A percentile compares a stretch with the other conserved stretches of the same genome.
Conservation (phyloP, 768 basidiomycete species). For the Suillus cothurnatus region DNA sequence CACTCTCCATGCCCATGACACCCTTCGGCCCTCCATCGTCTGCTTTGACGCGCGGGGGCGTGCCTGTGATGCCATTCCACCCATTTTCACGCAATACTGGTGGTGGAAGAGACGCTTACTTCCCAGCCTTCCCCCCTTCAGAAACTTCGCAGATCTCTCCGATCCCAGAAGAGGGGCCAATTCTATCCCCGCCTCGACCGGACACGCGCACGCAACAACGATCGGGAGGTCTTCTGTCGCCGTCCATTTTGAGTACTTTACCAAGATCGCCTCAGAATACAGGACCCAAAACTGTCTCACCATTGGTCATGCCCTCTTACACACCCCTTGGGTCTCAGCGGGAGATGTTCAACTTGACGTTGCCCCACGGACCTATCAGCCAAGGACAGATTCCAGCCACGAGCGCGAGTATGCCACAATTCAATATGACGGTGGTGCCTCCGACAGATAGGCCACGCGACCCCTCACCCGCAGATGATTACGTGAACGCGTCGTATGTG, state of each 20-base stretch:
- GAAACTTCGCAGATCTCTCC: not conserved
- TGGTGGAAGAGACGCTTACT: not conserved
- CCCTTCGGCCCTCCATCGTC: slow-evolving; percentile 1
- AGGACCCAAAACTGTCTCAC: not conserved
- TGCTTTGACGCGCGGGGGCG: not conserved
- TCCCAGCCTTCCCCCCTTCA: not conserved
- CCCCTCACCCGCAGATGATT: slow-evolving; percentile 68
- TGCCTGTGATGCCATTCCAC: not conserved
- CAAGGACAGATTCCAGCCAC: not conserved
- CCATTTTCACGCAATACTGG: not conserved
- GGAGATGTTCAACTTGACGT: not conserved
- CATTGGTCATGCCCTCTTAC: not conserved
- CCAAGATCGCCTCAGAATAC: not conserved
- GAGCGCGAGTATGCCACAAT: not conserved
- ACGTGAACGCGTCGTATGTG: slow-evolving; percentile 94
- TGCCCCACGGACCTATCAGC: not conserved
- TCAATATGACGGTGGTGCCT: slow-evolving; percentile 1
- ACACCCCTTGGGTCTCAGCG: not conserved
- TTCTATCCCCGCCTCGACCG: not conserved
- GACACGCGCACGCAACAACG: not conserved
- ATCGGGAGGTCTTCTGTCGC: not conserved
- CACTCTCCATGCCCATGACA: not conserved
- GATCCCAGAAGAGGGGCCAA: not conserved
- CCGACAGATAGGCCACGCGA: slow-evolving; percentile 10
- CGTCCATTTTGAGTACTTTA: not conserved